Base-by-base conservation (phyloP, 2,329 filamentous ascomycete genomes). In the Fusarium sacchari region DNA sequence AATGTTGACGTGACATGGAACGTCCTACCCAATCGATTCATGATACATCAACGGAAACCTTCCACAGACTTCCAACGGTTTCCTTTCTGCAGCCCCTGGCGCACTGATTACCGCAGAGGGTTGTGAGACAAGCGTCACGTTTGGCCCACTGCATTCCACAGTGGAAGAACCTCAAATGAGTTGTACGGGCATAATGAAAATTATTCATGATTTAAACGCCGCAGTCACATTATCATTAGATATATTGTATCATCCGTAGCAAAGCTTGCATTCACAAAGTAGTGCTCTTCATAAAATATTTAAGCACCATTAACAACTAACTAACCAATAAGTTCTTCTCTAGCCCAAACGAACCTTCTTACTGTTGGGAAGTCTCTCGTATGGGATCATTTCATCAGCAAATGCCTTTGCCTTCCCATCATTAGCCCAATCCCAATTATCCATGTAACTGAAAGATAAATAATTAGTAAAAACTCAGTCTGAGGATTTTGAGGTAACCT, bases 271-370 rank as follows among this genome's bases (percentile, higher is more conserved):
- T 36, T 11, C 13, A 11, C 5, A 46, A 0, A 17, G 5, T 5
- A 14, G 4, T 10, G 1, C 2, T 20, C 9, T 7, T 10, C 15
- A n/a, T 6, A 32, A 32, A 10, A 18, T 12, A n/a, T 8, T n/a
- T 1, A 22, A n/a, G 11, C 12, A 32, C 6, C 14, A 46, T 14
- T n/a, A 11, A 36, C 9, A 22, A 10, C 17, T 15, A 26, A 22
- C 6, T 36, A 22, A n/a, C 10, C 0, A n/a, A 26, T 13, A 0
- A 6, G 6, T 2, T 14, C 12, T 10, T 5, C 3, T 11, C n/a
- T 36, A 61, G 20, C 59, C 55, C 22, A 64, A 49, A 18, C 60
- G 60, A 22, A 36, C 24, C 12, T n/a, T 61, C 30, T 64, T 64
- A 4, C 24, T 36, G 10, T 64, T 64, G 2, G 60, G 60, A 28